phyloP scores from a whole-genome alignment of 2,329 filamentous ascomycete genomes.

The Aureobasidium sp. region DNA sequence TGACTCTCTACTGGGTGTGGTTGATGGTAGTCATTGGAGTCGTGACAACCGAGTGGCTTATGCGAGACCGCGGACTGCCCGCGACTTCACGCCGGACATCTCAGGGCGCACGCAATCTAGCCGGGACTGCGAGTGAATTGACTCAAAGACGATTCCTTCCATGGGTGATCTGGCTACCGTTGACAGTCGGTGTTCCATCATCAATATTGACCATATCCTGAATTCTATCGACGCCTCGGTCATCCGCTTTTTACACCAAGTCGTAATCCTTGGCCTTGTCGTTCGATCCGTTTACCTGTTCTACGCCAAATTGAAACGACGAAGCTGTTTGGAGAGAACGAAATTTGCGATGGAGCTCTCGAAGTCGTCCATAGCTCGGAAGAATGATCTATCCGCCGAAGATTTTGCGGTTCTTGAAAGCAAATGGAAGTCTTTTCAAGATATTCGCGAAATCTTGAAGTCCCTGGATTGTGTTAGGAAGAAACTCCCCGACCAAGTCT shows the following conservation, averaged over 20 bases:
- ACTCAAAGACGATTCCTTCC: no score
- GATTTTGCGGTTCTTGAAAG: neutral
- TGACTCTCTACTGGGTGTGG: neutral
- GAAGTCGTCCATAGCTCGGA: neutral
- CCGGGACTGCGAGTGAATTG: no score
- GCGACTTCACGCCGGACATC: no score
- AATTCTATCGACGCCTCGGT: no score
- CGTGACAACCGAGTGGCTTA: no score
- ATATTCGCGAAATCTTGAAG: neutral
- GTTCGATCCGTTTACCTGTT: neutral
- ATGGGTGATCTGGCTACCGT: no score
- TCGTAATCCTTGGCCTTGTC: neutral
- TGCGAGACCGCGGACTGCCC: no score
- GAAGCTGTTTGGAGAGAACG: neutral
- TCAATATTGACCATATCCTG: no score
- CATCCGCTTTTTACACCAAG: no score
- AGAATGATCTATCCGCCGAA: neutral
- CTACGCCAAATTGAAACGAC: neutral
- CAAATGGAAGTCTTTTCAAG: neutral
- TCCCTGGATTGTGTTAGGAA: neutral
- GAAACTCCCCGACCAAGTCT: neutral
- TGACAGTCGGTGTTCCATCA: no score
- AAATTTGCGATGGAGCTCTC: neutral
- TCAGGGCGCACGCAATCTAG: no score
- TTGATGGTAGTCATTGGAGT: no score